Conservation (phyloP, 148 eudicot genomes). For the Hydrangea macrophylla region DNA sequence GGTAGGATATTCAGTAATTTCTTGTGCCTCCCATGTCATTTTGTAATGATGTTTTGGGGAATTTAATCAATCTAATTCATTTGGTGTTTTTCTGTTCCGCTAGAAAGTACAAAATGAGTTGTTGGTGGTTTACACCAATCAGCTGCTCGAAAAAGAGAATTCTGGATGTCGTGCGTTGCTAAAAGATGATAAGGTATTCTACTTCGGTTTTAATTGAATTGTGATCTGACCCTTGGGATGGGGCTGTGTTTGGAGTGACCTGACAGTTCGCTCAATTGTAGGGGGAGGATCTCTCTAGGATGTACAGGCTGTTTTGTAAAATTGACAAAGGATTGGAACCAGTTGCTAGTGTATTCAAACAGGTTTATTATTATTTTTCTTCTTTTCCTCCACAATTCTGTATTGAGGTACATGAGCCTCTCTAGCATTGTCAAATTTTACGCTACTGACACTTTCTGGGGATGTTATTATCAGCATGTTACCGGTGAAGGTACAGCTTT, state of each 20-base stretch:
- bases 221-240: background rate
- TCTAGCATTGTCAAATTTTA: background rate
- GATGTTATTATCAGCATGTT: slow-evolving; percentile 47
- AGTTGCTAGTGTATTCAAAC: slow-evolving; percentile 42
- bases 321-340: slow-evolving; percentile 49
- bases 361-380: slow-evolving; percentile 33
- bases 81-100: background rate
- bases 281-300: slow-evolving; percentile 50
- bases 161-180: slow-evolving; percentile 70
- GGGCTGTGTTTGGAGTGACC: background rate
- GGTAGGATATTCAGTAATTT: background rate
- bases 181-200: slow-evolving; percentile 54
- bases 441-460: background rate
- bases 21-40: background rate
- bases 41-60: background rate
- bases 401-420: background rate
- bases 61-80: background rate
- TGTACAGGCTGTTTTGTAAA: slow-evolving; percentile 46
- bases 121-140: slow-evolving; percentile 40
- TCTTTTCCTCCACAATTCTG: background rate
- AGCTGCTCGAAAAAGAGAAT: slow-evolving; percentile 64
- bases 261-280: slow-evolving; percentile 11
- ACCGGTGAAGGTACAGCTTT: slow-evolving; percentile 52
- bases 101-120: slow-evolving; percentile 62
- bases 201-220: background rate